Base-by-base conservation (phyloP, 768 basidiomycete species). In the Tricholoma furcatifolium region DNA sequence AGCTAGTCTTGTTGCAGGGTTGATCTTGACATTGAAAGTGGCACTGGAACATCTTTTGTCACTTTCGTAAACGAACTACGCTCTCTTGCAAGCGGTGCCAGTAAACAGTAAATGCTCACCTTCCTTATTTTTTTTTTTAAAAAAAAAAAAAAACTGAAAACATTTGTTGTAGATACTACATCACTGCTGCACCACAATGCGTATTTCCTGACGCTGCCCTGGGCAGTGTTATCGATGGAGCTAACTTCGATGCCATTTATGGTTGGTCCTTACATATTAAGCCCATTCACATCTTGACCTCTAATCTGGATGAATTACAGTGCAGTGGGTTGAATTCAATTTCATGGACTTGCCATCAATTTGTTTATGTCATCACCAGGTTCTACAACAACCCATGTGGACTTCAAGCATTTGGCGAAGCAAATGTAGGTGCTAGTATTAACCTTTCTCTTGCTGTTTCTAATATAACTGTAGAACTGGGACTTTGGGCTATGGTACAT, bases 11-110 rank as follows among this genome's bases (percentile, higher is more conserved):
- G 43, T 40, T 54, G 4, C 49, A 83, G 80, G 24, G 67, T 88
- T 56, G 88, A 91, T 65, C 73, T 91, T 30, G 88, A 89, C 63
- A 86, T 91, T 56, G 87, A 90, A 67, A 80, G 82, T n/a, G 87
- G 87, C 15, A 65, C 70, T 15, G 74, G 74, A 20, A 63, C 67
- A 5, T 69, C 75, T 34, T 85, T 82, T 58, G 70, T 68, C 3
- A 72, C 80, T 1, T 85, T 85, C 45, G 76, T 87, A 34, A 83
- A 75, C 54, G 65, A 73, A 50, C 77, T 87, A 41, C 77, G 81
- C 8, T 75, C 80, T 3, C 73, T 82, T 34, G 67, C 79, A 23
- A 70, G 65, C 46, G 74, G 75, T 31, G 75, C 78, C 8, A 76
- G 72, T 61, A 88, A 85, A 66, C 71, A 74, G 82, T 84, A 59